Base-by-base conservation (phyloP, 805 yeast genomes). In the Starmera amethionina region DNA sequence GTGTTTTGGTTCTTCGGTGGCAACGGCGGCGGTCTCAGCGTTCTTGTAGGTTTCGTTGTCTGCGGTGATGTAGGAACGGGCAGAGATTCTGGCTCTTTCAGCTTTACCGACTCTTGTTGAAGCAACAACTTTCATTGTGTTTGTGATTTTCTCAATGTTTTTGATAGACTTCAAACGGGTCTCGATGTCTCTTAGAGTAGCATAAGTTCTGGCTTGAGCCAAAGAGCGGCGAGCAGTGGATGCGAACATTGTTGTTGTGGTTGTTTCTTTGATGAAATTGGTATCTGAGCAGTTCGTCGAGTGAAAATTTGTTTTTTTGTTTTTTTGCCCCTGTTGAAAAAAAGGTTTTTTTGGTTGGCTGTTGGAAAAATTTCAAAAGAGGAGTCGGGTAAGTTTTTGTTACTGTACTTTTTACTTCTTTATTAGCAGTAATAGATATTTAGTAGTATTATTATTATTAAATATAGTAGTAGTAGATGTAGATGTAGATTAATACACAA, bases 91-190 rank as follows among this genome's bases (percentile, higher is more conserved):
- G 46, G 97, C 95, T 66, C 82, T 84, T 70, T 88, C 96, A 46
- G 98, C 98, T 70, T 85, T 88, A 63, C 78, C 74, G 65, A 93
- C 78, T 72, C 96, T 83, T 55, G 98, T 93, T 34, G 97, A 90
- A 34, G 98, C 98, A 59, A 93, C 98, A 69, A 93, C 82, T 76
- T 89, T 93, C 97, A 93, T 93, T 67, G 98, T 93, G 72, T 93
- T 93, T 71, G 98, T 93, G 72, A 93, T 93, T 75, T 93, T 93
- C 73, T 93, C 97, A 66, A 93, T 90, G 77, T 93, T 93, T 76
- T 90, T 93, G 66, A 93, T 93, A 51, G 97, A 87, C 75, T 93
- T 93, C 63, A 93, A 79, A 75, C 98, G 94, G 67, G 77, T 83
- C 75, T 93, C 98, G 61, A 93, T 94, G 70, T 93, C 98, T 73